Base-by-base conservation (phyloP, 371 early-diverging fungal species). In the Coemansia sp. region DNA sequence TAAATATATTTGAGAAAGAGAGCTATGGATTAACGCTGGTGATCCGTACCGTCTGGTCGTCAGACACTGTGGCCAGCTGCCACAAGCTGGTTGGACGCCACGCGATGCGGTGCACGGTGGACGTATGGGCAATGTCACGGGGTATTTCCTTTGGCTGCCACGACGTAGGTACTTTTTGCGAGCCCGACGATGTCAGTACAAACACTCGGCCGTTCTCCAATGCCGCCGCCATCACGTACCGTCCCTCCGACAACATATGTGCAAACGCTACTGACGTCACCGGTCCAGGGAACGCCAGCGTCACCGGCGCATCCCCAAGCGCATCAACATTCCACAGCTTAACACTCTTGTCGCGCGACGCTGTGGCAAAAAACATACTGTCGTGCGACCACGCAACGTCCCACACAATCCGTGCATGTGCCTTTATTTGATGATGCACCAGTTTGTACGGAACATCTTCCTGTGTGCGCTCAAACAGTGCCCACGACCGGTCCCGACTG, bases 361-460 rank as follows among this genome's bases (percentile, higher is more conserved):
- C 96, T 0, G 99, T 97, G 11, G 86, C 94, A 84, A 98, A 96
- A 50, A 89, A 80, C 3, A 55, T 55, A 40, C 87, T 92, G 72
- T 94, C 94, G 20, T 84, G 86, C 44, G 87, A 82, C 94, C 95
- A 97, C 2, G 87, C 81, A 54, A 86, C 88, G 72, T 91, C 91
- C 99, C 99, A 98, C 26, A 98, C 89, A 62, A 98, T 96, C 67
- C 99, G 89, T 0, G 94, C 86, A 75, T 98, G 97, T 1, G 96
- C 92, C 77, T 92, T 93, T 33, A 64, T 37, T 52, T 87, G 66
- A 56, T 85, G 57, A 79, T 84, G 30, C 80, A 84, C 83, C n/a
- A 90, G 80, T 30, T 75, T 74, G 72, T 88, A 91, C 2, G 89
- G 86, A n/a, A 78, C 74, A 30, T 16, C 60, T 2, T 18, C 55